Evolutionary conservation across 1,284 basidiomycete species (phyloP), one percentile per base, ranked within the genome.

Genomic region (Trichosporon asahii): DNA sequence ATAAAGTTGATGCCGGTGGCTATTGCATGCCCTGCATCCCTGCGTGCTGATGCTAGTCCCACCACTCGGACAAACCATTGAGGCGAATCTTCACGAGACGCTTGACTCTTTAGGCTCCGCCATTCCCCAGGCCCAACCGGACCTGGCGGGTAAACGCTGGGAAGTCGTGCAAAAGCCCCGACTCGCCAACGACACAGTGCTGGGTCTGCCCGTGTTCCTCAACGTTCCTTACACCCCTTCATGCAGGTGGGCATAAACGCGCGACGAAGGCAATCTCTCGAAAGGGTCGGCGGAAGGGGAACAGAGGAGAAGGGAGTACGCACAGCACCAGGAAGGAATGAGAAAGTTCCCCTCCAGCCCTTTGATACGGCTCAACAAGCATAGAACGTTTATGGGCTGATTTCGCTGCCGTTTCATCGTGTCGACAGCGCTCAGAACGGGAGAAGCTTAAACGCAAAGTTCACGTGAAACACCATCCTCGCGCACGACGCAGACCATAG

Each of bases 381-480:
- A 61, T 61, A 61, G 57, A 61, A 31, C 57, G 57, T 61, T 61
- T 61, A 61, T 61, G 27, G 57, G 57, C 14, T 31, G 57, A 6
- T 31, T 33, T 61, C 18, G 15, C 27, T n/a, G 18, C 2, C 57
- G 57, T 61, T 61, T 61, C 57, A 61, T 31, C 57, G 14, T 18
- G 15, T 8, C 33, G 27, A n/a, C 27, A 31, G 57, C 57, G 55
- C 29, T 61, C 27, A 61, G 57, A 31, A 61, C 57, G 57, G 57
- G 57, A 61, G 57, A 61, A 61, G 57, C 57, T 61, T 61, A 61
- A 61, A 61, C 57, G 57, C 57, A 31, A 61, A 33, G 21, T 23
- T 31, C 27, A 31, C 57, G 27, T 61, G 57, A 61, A 61, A 61
- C 57, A 27, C 14, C 49, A 8, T 53, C 7, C 23, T 53, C 49